phyloP scores from a whole-genome alignment of 352 stramenopile species.

The Phytophthora sp. region DNA sequence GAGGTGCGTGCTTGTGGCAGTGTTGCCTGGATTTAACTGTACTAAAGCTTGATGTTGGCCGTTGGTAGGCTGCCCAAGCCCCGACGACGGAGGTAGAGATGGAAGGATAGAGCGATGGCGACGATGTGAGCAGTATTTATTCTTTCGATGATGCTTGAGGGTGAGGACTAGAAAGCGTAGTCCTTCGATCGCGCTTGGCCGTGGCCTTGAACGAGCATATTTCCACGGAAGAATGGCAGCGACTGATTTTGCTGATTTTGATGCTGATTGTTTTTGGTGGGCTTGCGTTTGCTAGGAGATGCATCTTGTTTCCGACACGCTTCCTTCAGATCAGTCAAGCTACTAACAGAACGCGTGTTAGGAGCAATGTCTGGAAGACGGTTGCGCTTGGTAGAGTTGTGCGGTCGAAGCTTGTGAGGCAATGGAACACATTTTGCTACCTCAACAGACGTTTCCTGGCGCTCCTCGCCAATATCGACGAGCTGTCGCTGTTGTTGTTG shows the following conservation, averaged over 20 bases:
- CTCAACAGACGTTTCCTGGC: constrained; percentile 13
- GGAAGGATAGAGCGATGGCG: constrained; percentile 31
- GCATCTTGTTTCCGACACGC: constrained; percentile 22
- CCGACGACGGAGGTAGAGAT: constrained; percentile 40
- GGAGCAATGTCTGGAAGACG: constrained; percentile 29
- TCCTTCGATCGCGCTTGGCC: constrained; percentile 51
- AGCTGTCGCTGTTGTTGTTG: constrained; percentile 37
- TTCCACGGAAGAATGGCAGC: constrained; percentile 76
- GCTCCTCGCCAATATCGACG: constrained; percentile 30
- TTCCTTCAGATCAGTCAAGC: constrained; percentile 38
- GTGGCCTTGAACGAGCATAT: constrained; percentile 65
- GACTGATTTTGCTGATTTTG: constrained; percentile 39
- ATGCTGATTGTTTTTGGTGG: constrained; percentile 32
- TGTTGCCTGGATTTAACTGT: neutral
- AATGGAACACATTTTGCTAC: constrained; percentile 6
- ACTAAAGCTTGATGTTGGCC: neutral
- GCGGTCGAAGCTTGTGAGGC: constrained; percentile 4
- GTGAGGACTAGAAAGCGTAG: constrained; percentile 39
- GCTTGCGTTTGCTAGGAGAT: constrained; percentile 9
- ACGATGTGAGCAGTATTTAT: constrained; percentile 29
- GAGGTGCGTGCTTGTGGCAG: constrained; percentile 45
- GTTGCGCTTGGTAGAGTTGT: constrained; percentile 6
- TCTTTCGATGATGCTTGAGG: constrained; percentile 11
- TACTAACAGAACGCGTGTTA: constrained; percentile 7
- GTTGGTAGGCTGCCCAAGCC: constrained; percentile 33